phyloP scores from a whole-genome alignment of 805 yeast species.

The Candida khao-thaluensis region DNA sequence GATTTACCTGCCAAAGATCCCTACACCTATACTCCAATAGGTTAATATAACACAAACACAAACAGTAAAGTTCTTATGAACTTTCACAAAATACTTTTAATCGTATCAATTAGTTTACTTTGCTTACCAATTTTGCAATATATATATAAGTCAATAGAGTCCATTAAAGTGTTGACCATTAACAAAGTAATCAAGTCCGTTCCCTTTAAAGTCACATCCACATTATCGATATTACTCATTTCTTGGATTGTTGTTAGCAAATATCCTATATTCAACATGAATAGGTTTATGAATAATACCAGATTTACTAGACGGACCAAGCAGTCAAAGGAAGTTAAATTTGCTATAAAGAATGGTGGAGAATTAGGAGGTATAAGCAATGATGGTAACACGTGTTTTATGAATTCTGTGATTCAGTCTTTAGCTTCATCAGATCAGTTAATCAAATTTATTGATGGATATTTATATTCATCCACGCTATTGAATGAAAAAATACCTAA shows the following conservation, averaged over 20 bases:
- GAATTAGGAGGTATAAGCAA: conserved; percentile 81
- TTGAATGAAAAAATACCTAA: conserved; percentile 19
- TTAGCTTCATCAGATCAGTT: conserved; percentile 72
- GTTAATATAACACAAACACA: too few relatives aligned
- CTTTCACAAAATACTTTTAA: neutral
- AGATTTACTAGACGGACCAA: conserved; percentile 13
- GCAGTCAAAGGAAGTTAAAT: conserved; percentile 27
- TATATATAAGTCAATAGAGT: neutral
- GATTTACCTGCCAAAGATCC: too few relatives aligned
- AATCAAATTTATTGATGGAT: conserved; percentile 51
- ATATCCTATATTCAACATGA: conserved; percentile 7
- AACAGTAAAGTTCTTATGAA: conserved; percentile 5
- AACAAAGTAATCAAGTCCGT: conserved; percentile 6
- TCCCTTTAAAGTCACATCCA: conserved; percentile 11
- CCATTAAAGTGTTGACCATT: conserved; percentile 5
- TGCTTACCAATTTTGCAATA: neutral
- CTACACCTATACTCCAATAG: too few relatives aligned
- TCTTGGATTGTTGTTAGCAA: conserved; percentile 6
- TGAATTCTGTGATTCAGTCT: conserved; percentile 86
- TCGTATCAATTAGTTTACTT: neutral
- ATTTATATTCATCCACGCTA: conserved; percentile 19
- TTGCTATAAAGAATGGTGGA: conserved; percentile 63
- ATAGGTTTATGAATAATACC: conserved; percentile 8
- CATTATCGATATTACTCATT: conserved; percentile 7
- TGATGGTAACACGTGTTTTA: conserved; percentile 93